phyloP scores from a whole-genome alignment of 805 yeast genomes.

The Candida boleticola region DNA sequence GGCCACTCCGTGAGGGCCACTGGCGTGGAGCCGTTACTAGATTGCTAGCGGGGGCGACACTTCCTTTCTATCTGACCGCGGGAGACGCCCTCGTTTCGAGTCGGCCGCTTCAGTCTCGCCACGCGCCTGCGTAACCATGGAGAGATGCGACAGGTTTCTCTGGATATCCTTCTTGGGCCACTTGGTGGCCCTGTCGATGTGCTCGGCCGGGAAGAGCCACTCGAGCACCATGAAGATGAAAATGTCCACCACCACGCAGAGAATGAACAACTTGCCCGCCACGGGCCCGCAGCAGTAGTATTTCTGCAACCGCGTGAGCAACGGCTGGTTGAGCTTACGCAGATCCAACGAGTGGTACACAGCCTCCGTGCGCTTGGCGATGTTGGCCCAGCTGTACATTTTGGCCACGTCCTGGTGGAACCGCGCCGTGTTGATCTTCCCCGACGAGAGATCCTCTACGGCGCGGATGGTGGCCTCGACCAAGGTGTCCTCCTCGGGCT shows the following conservation, averaged over 20 bases:
- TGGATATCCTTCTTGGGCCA: constrained; percentile 80
- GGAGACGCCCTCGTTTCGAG: too few species aligned
- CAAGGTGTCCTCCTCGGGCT: constrained; percentile 82
- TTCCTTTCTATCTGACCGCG: too few species aligned
- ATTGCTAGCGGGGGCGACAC: too few species aligned
- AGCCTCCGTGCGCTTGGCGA: constrained; percentile 79
- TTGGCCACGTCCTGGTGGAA: constrained; percentile 75
- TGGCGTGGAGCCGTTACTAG: too few species aligned
- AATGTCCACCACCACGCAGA: constrained; percentile 80
- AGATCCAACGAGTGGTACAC: constrained; percentile 62
- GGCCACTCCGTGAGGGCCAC: too few species aligned
- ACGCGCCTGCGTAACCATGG: too few species aligned
- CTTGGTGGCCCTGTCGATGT: constrained; percentile 73
- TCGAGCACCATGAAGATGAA: constrained; percentile 63
- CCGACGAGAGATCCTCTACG: constrained; percentile 54
- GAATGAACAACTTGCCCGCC: constrained; percentile 81
- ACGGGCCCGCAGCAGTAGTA: constrained; percentile 73
- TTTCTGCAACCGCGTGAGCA: constrained; percentile 57
- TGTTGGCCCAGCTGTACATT: constrained; percentile 92
- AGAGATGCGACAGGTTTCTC: too few species aligned
- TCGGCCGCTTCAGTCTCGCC: too few species aligned
- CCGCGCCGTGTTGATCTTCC: constrained; percentile 61
- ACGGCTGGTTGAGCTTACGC: constrained; percentile 44
- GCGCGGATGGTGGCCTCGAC: constrained; percentile 73
- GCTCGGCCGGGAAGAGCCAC: constrained; percentile 61